Percentiles rank a stretch among this genome's conserved stretches.
phyloP scores from a whole-genome alignment of 176 grass and related monocot species.

The Ananas comosus region DNA sequence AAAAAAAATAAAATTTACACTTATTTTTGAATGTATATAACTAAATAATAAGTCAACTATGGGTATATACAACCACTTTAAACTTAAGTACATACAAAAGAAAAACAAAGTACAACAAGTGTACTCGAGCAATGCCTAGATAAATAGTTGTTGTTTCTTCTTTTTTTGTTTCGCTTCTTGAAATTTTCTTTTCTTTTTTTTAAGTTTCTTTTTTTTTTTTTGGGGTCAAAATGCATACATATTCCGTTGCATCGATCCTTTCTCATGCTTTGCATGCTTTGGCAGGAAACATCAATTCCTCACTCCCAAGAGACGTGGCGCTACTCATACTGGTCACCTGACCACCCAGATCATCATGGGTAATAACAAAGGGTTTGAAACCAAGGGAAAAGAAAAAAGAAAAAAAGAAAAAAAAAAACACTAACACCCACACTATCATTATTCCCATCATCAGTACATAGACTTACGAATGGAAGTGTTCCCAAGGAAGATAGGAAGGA shows the following conservation, averaged over 20 bases:
- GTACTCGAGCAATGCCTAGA: too few species aligned
- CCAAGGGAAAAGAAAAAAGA: neutral
- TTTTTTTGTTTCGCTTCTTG: too few species aligned
- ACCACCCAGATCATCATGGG: constrained; percentile 52
- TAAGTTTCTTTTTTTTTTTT: neutral
- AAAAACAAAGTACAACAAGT: too few species aligned
- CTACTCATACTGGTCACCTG: constrained; percentile 57
- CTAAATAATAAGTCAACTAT: too few species aligned
- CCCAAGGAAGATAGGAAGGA: constrained; percentile 20
- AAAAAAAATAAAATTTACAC: too few species aligned
- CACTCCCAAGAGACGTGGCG: constrained; percentile 39
- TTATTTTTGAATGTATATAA: too few species aligned
- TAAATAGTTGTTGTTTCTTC: too few species aligned
- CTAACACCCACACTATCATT: constrained; percentile 37
- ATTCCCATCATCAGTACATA: constrained; percentile 34
- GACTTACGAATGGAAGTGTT: constrained; percentile 9
- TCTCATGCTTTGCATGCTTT: constrained; percentile 13
- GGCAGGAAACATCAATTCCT: constrained; percentile 55
- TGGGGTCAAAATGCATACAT: neutral
- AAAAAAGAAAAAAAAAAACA: neutral
- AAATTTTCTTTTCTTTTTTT: neutral
- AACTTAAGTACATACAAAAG: too few species aligned
- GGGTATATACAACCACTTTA: too few species aligned
- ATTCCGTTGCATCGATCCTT: neutral
- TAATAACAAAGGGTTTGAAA: constrained; percentile 15